Evolutionary conservation across 2,329 filamentous ascomycete genomes (phyloP), one percentile per base, ranked within the genome.

Genomic region (Sporothrix brunneoviolacea): DNA sequence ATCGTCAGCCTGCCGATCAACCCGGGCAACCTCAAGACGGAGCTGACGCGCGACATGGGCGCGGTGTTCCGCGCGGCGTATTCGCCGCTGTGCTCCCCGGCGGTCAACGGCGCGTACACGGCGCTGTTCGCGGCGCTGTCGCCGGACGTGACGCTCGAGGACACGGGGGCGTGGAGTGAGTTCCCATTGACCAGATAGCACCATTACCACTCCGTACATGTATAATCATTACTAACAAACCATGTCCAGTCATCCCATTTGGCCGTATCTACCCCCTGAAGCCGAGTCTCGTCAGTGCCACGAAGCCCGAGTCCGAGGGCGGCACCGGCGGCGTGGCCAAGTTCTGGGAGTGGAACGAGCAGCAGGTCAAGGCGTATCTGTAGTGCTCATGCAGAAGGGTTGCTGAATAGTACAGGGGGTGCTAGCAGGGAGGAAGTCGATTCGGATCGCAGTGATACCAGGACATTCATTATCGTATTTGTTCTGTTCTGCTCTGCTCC

Each of bases 111-210:
- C 0, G 73, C 72, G 0, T 76, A 75, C 57, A 74, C 74, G 0
- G 67, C 72, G 52, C 56, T 78, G 1, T 79, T 68, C 52, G 68
- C 73, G 0, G 73, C 65, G 0, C 61, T 74, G 35, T 71, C 72
- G 0, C 67, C 68, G 0, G 65, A 74, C 0, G 61, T 76, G 4
- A 71, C 65, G 0, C 35, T 65, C 1, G 68, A 69, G 30, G 65
- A 36, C 1, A 27, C 42, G 8, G 47, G 42, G 30, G 32, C 28
- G 10, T 37, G 53, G 39, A 52, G n/a, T n/a, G n/a, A n/a, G n/a
- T n/a, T n/a, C n/a, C n/a, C n/a, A n/a, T n/a, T n/a, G n/a, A n/a
- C n/a, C n/a, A n/a, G n/a, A n/a, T n/a, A n/a, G n/a, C n/a, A n/a
- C n/a, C n/a, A n/a, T n/a, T n/a, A n/a, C n/a, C n/a, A n/a, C n/a